These are phyloP conservation scores for Ogataea corticis DNA, from an alignment of 805 yeast genomes.

Conservation along the genomic window DNA sequence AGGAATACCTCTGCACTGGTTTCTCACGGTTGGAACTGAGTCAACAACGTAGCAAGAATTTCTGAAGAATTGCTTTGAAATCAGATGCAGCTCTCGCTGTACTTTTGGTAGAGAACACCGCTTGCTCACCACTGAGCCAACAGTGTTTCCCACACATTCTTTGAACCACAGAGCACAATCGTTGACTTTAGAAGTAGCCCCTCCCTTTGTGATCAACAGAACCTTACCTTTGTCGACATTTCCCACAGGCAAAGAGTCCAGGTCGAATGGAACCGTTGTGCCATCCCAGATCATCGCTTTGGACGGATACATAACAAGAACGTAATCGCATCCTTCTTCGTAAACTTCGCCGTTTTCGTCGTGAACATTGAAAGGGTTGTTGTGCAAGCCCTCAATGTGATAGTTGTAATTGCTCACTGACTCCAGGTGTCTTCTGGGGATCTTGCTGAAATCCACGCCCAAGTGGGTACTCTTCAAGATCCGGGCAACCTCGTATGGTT, in stretches of 20 bases:
- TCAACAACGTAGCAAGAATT: constrained; percentile 66
- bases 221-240: constrained; percentile 70
- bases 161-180: constrained; percentile 57
- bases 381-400: constrained; percentile 16
- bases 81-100: constrained; percentile 67
- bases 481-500: constrained; percentile 44
- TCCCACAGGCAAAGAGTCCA: constrained; percentile 47
- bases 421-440: constrained; percentile 34
- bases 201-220: constrained; percentile 68
- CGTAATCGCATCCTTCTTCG: constrained; percentile 47
- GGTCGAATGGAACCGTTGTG: constrained; percentile 55
- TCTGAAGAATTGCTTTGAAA: constrained; percentile 65
- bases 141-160: constrained; percentile 55
- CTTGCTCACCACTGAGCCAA: constrained; percentile 55
- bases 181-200: constrained; percentile 53
- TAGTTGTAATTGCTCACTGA: constrained; percentile 32
- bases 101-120: constrained; percentile 72
- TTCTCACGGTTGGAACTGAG: constrained; percentile 51
- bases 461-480: constrained; percentile 48
- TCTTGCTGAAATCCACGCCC: constrained; percentile 48
- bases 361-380: constrained; percentile 7
- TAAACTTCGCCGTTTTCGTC: constrained; percentile 12
- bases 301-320: constrained; percentile 71
- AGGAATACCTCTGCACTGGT: constrained; percentile 58
- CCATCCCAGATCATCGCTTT: constrained; percentile 95